Base-by-base conservation (phyloP, 129 eudicot genomes). In the Glebionis coronaria region DNA sequence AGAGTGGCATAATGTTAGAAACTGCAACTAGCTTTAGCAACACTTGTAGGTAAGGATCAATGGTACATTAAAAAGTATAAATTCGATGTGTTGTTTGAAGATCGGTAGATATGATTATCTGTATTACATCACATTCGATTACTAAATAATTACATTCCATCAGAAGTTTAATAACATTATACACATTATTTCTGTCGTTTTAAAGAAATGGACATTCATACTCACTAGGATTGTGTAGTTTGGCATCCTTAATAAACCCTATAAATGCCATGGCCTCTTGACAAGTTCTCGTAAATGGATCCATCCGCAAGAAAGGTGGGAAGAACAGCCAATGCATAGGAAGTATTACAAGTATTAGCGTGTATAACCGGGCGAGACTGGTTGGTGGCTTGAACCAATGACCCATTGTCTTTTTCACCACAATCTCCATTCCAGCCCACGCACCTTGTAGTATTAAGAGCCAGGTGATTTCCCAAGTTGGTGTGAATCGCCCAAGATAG, bases 381-480 rank as follows among this genome's bases (percentile, higher is more conserved):
- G 60, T 15, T 11, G 83, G 79, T 52, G 73, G 14, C 19, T 67
- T 10, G 66, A 79, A 21, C 47, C 50, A 18, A 2, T 45, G 35
- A 16, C 58, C 35, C 7, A 74, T n/a, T 20, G n/a, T 35, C 38
- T 65, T 78, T 67, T 84, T 88, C 13, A 82, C 46, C n/a, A 23
- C 76, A 12, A 82, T 74, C 64, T 88, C 95, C 1, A 47, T 20
- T 11, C 77, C 76, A 70, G 79, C 59, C 53, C 73, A 81, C 49
- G 35, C 63, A 53, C 91, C 95, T 23, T 88, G 88, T 3, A 88
- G 29, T 20, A 85, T 35, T 60, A 84, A 88, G 56, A 64, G 80
- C 11, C 77, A 61, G 13, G 69, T 72, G 19, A 82, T 67, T 21
- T 78, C 82, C 60, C 89, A 63, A 12, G 72, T 70, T 35, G 84